Base-by-base conservation (phyloP, 106 monocot species). In the Phalaenopsis aphrodite region DNA sequence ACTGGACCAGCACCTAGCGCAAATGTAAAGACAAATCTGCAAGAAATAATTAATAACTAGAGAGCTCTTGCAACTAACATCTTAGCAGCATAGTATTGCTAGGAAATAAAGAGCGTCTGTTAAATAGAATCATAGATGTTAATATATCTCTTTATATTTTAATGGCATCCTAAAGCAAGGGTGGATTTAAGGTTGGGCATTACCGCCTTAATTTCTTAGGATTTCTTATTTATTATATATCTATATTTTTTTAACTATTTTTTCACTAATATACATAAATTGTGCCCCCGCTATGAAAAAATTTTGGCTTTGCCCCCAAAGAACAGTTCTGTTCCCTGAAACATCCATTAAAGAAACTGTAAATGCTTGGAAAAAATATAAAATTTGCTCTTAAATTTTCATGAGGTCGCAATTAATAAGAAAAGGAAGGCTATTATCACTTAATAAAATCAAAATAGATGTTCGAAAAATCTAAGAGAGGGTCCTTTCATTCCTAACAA, bases 1-100 rank as follows among this genome's bases (percentile, higher is more conserved):
- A 99, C 94, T 42, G 99, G 99, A 19, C 99, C 99, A 75, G 99
- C 99, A 84, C 99, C 99, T 69, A 91, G 56, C 30, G 93, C 79
- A 87, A 96, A 96, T 65, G 93, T 52, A 80, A 95, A 84, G 55
- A 96, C 95, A 90, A 90, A 96, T 77, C 93, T 96, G 88, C 76
- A 85, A 46, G 48, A 18, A 56, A 52, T 77, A 76, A 41, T 10
- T 23, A 55, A 7, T 55, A 43, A 75, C 39, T n/a, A 64, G 16
- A 45, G 21, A 43, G 37, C 10, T 79, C 41, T 43, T 41, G 7
- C 14, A 42, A 58, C 41, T 17, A 45, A 19, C 43, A 74, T 42
- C n/a, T n/a, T 45, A 38, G 39, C 30, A 71, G 15, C 71, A 41
- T 71, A 71, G 71, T 41, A 71, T 16, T 41, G 1, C 41, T 36